These are phyloP conservation scores for Aspergillus conjunctus DNA, from an alignment of 495 filamentous ascomycete genomes.

Conservation along the genomic window DNA sequence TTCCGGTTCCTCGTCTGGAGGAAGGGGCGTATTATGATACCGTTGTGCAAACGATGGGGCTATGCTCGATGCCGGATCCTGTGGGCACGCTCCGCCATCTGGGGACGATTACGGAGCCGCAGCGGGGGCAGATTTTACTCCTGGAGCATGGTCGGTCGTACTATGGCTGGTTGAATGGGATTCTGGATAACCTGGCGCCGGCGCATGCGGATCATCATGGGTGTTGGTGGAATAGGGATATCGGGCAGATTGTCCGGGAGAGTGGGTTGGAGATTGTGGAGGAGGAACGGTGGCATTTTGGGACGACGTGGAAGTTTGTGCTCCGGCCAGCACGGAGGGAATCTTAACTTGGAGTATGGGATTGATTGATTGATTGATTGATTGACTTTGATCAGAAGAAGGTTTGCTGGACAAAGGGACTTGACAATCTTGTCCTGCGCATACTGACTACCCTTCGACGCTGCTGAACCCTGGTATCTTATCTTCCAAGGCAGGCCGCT, in stretches of 20 bases:
- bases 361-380: too few species aligned
- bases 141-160: constrained; percentile 88
- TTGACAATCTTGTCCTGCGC: too few species aligned
- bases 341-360: too few species aligned
- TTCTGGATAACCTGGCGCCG: constrained; percentile 75
- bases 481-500: too few species aligned
- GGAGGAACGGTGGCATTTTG: constrained; percentile 69
- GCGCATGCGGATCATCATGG: constrained; percentile 82
- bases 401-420: too few species aligned
- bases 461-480: too few species aligned
- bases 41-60: constrained; percentile 87
- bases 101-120: constrained; percentile 44
- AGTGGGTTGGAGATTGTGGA: constrained; percentile 81
- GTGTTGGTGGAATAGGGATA: constrained; percentile 97
- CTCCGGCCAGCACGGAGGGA: constrained; percentile 45
- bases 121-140: constrained; percentile 72
- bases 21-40: constrained; percentile 67
- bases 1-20: constrained; percentile 18
- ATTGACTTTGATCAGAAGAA: too few species aligned
- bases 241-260: constrained; percentile 73
- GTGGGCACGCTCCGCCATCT: constrained; percentile 61
- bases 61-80: constrained; percentile 84
- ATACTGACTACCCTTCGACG: too few species aligned
- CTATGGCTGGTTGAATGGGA: constrained; percentile 74
- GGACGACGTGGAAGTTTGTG: constrained; percentile 74